These are phyloP conservation scores for Mycosarcoma maydis DNA, from an alignment of 1,284 basidiomycete genomes.

Conservation along the genomic window DNA sequence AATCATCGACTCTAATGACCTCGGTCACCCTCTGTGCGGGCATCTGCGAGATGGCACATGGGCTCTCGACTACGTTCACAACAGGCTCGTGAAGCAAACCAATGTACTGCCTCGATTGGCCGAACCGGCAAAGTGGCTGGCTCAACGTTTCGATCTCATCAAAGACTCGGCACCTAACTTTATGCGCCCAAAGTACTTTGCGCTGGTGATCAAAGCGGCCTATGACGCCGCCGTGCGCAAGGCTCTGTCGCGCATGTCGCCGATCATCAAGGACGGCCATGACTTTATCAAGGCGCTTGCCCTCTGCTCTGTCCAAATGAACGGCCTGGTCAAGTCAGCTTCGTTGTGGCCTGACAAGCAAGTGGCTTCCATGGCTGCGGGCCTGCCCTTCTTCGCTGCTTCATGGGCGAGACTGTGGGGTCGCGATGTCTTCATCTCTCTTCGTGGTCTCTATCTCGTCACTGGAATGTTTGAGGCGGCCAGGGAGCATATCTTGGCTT, in stretches of 20 bases:
- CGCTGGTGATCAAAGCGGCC: constrained; percentile 55
- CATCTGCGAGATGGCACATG: constrained; percentile 59
- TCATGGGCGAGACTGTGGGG: constrained; percentile 62
- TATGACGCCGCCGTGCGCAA: constrained; percentile 54
- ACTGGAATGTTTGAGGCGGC: constrained; percentile 57
- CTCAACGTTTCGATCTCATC: constrained; percentile 59
- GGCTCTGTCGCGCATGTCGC: constrained; percentile 53
- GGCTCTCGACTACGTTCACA: constrained; percentile 60
- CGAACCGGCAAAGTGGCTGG: constrained; percentile 52
- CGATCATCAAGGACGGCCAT: constrained; percentile 53
- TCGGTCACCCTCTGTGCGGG: constrained; percentile 59
- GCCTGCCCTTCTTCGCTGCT: constrained; percentile 61
- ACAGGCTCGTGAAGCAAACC: constrained; percentile 74
- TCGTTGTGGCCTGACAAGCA: constrained; percentile 58
- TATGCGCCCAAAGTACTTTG: constrained; percentile 63
- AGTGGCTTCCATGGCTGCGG: constrained; percentile 63
- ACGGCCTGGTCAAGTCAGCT: constrained; percentile 59
- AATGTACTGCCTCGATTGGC: constrained; percentile 47
- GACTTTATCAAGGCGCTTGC: constrained; percentile 59
- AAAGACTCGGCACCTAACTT: constrained; percentile 53
- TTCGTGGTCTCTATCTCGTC: constrained; percentile 62
- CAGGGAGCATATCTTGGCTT: constrained; percentile 57
- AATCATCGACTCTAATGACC: constrained; percentile 55
- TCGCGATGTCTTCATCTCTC: constrained; percentile 62
- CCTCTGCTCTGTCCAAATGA: constrained; percentile 61